phyloP scores from a whole-genome alignment of 2,329 filamentous ascomycete species.

The Exophiala calicioides region DNA sequence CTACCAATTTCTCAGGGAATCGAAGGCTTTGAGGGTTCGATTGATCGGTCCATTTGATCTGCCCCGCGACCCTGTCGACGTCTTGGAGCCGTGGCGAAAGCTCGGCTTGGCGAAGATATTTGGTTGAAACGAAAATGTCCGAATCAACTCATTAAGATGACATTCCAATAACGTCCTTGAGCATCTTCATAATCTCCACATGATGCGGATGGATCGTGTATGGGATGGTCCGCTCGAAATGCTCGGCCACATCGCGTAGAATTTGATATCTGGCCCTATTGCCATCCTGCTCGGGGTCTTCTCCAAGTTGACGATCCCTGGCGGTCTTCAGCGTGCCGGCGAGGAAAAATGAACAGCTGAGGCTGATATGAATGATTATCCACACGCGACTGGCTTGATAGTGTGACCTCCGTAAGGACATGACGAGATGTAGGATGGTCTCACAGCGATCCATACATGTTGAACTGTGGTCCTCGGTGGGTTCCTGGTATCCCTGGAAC shows the following conservation, averaged over 20 bases:
- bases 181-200: slow-evolving; percentile 6
- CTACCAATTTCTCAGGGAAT: too few relatives aligned
- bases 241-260: slow-evolving; percentile 10
- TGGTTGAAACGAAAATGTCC: too few relatives aligned
- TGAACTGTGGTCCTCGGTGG: slow-evolving; percentile 1
- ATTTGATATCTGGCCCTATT: neutral
- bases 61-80: too few relatives aligned
- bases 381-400: slow-evolving; percentile 9
- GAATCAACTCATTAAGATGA: too few relatives aligned
- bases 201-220: slow-evolving; percentile 14
- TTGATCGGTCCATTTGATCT: too few relatives aligned
- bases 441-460: slow-evolving; percentile 11
- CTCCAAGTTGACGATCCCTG: too few relatives aligned
- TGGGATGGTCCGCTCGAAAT: slow-evolving; percentile 3
- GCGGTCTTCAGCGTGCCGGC: slow-evolving; percentile 5
- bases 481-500: neutral
- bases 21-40: too few relatives aligned
- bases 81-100: too few relatives aligned
- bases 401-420: slow-evolving; percentile 10
- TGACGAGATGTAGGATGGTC: slow-evolving; percentile 4
- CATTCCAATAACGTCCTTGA: slow-evolving; percentile 10
- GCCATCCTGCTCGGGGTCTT: neutral
- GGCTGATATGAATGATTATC: slow-evolving; percentile 14
- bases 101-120: too few relatives aligned
- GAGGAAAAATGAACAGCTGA: slow-evolving; percentile 8